These are phyloP conservation scores for Clitopilus hobsonii DNA, from an alignment of 768 basidiomycete species.

Conservation along the genomic window DNA sequence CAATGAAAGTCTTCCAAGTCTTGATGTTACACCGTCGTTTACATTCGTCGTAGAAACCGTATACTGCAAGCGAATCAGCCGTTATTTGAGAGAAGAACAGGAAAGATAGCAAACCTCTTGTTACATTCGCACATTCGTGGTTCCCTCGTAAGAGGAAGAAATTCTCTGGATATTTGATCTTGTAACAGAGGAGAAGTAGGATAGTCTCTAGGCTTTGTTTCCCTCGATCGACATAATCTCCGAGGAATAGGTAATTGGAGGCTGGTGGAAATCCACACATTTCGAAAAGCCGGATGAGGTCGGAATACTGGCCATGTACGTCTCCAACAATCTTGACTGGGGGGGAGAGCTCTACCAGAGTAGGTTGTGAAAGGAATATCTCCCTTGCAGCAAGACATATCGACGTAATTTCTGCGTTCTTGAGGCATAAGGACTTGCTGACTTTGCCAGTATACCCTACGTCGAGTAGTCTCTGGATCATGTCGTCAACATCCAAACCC, in stretches of 20 bases:
- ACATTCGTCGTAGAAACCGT: slow-evolving; percentile 99
- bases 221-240: slow-evolving; percentile 98
- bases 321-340: slow-evolving; percentile 99
- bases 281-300: slow-evolving; percentile 96
- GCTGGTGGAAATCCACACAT: slow-evolving; percentile 99
- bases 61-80: slow-evolving; percentile 54
- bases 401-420: slow-evolving; percentile 92
- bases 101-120: slow-evolving; percentile 62
- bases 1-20: slow-evolving; percentile 99
- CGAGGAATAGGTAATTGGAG: slow-evolving; percentile 97
- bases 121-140: slow-evolving; percentile 99
- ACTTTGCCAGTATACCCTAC: slow-evolving; percentile 98
- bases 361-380: slow-evolving; percentile 94
- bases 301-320: slow-evolving; percentile 98
- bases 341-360: slow-evolving; percentile 93
- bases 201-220: slow-evolving; percentile 99
- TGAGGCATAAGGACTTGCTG: slow-evolving; percentile 90
- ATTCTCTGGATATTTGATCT: slow-evolving; percentile 99
- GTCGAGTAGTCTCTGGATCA: slow-evolving; percentile 94
- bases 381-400: slow-evolving; percentile 96
- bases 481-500: slow-evolving; percentile 92
- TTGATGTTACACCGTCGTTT: slow-evolving; percentile 99
- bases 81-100: slow-evolving; percentile 7
- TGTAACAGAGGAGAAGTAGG: slow-evolving; percentile 94
- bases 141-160: slow-evolving; percentile 98